Conservation (phyloP, 208 protist species). For the Leishmania arabica region DNA sequence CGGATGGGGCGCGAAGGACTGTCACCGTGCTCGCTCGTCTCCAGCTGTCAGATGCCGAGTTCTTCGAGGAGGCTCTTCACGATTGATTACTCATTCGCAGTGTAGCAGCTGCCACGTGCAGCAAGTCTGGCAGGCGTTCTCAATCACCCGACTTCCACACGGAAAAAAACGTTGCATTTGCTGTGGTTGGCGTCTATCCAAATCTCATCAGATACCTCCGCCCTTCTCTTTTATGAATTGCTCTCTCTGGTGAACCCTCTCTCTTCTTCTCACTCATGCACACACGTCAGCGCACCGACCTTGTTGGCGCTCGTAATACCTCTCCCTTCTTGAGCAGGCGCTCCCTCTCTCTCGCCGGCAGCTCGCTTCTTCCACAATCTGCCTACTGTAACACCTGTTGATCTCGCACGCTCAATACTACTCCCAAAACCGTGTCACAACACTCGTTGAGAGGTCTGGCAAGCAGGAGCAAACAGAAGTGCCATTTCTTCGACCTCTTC, state of each 20-base stretch:
- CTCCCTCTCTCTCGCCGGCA: background rate
- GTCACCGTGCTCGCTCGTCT: background rate
- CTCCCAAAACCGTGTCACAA: background rate
- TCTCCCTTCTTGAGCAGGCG: background rate
- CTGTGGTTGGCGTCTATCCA: background rate
- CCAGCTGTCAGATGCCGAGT: background rate
- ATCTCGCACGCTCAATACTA: background rate
- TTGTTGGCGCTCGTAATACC: background rate
- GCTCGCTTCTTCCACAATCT: background rate
- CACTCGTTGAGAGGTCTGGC: background rate
- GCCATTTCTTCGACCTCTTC: background rate
- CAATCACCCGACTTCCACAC: background rate
- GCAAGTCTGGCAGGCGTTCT: background rate
- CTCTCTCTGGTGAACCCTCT: background rate
- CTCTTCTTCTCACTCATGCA: background rate
- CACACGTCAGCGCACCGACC: background rate
- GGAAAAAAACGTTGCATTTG: background rate
- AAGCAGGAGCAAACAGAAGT: slow-evolving; percentile 5
- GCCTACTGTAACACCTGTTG: background rate
- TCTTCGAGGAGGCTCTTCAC: background rate
- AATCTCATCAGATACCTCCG: too few relatives aligned
- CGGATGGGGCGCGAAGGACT: background rate
- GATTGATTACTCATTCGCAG: background rate
- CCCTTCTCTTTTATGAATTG: background rate
- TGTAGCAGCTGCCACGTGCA: too few relatives aligned